Evolutionary conservation across 495 filamentous ascomycete species (phyloP), one percentile per base, ranked within the genome.

Genomic region (Trichoderma gamsii): DNA sequence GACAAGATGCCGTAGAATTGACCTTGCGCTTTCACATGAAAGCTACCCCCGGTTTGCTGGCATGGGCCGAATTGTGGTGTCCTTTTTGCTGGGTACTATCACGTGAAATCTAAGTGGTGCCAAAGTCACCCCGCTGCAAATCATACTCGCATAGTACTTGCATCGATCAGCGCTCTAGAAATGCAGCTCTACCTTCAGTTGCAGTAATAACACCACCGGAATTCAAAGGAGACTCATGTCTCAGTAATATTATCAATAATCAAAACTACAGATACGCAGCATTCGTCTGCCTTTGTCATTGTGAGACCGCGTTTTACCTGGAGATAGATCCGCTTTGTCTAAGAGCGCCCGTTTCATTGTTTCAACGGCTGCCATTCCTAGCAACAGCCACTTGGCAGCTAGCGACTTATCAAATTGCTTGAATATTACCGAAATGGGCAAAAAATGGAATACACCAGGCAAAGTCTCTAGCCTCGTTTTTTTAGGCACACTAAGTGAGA

Each of bases 121-220:
- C 27, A 27, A 61, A 61, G 56, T 61, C 56, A 32, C 56, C 12
- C 2, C 56, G 23, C 56, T 61, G 56, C 56, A 61, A 61, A 61
- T 29, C 23, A 61, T 61, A n/a, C 49, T 0, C n/a, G 49, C 49
- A 52, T 52, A n/a, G 49, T 52, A 52, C 49, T 21, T 52, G 49
- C 18, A 52, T n/a, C 3, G 18, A n/a, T 23, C 49, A 52, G 49
- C 49, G 7, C 49, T 52, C 21, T 5, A 52, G 8, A 23, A 7
- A 52, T 52, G 18, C 2, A 21, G 1, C 35, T 38, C 35, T 38
- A 38, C 35, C 2, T 38, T 38, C 35, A 38, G 8, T 9, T 7
- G 35, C 35, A 38, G 35, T 38, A 38, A 38, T 38, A 38, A 38
- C 7, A 38, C 35, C 35, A 38, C 35, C 2, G 35, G 35, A 38